Conservation (phyloP, 2,329 filamentous ascomycete genomes). For the Apiospora rasikravindrae region DNA sequence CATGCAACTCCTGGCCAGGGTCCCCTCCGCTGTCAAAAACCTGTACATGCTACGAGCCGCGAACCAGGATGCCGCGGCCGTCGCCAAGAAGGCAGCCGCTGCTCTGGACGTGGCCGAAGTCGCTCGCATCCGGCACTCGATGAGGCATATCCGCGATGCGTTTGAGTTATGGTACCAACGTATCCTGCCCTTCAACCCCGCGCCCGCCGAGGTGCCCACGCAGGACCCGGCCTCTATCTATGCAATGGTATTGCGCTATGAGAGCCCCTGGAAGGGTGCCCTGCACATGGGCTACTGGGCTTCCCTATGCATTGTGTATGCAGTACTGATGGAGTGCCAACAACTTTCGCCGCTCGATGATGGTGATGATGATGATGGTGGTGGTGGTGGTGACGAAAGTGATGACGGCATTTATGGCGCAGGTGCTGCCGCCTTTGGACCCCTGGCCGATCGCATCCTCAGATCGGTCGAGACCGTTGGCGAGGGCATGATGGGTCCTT, state of each 20-base stretch:
- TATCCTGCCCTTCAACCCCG: slow-evolving; percentile 32
- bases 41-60: slow-evolving; percentile 41
- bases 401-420: neutral
- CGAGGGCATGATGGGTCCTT: slow-evolving; percentile 45
- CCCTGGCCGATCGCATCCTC: slow-evolving; percentile 40
- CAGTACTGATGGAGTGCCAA: slow-evolving; percentile 41
- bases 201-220: slow-evolving; percentile 36
- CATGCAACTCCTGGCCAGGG: slow-evolving; percentile 40
- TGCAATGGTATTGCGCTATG: slow-evolving; percentile 39
- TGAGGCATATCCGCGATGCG: slow-evolving; percentile 36
- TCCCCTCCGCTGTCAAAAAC: slow-evolving; percentile 41
- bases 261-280: slow-evolving; percentile 41
- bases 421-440: slow-evolving; percentile 31
- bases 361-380: neutral
- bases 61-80: slow-evolving; percentile 34
- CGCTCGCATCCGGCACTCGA: slow-evolving; percentile 35
- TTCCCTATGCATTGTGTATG: slow-evolving; percentile 46
- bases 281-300: slow-evolving; percentile 46
- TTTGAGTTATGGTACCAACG: slow-evolving; percentile 41
- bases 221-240: slow-evolving; percentile 40
- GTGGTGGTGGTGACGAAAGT: neutral
- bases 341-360: slow-evolving; percentile 15
- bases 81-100: slow-evolving; percentile 27
- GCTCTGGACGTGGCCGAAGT: slow-evolving; percentile 35
- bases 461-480: slow-evolving; percentile 45